A percentile compares a stretch with the other conserved stretches of the same genome.
Evolutionary conservation across 352 stramenopile genomes (phyloP).

Genomic region (Phytophthora idaei): DNA sequence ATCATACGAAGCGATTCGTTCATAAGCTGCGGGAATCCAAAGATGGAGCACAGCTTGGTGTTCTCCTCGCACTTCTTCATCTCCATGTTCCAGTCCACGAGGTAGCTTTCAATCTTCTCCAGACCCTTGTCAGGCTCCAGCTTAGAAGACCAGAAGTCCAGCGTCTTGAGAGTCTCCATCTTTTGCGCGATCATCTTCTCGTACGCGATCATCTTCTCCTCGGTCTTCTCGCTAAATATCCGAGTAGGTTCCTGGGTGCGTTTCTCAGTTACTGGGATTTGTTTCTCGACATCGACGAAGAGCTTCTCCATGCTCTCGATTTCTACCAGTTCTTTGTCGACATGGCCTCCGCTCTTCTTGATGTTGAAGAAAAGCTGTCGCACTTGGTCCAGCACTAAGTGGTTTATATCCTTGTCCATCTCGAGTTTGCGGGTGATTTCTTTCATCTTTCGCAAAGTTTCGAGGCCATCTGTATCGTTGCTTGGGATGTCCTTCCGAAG

Average conservation of each 20-base stretch:
- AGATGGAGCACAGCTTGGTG: conserved; percentile 91
- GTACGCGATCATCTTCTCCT: conserved; percentile 94
- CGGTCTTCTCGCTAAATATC: conserved; percentile 92
- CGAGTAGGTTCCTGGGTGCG: conserved; percentile 77
- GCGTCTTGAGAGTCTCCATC: conserved; percentile 76
- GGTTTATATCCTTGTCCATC: conserved; percentile 66
- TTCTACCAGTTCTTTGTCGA: conserved; percentile 85
- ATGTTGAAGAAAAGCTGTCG: conserved; percentile 80
- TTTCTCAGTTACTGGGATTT: conserved; percentile 79
- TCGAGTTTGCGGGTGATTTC: conserved; percentile 87
- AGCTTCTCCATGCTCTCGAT: conserved; percentile 88
- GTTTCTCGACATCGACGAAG: conserved; percentile 79
- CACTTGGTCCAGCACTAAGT: conserved; percentile 79
- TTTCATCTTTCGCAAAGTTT: conserved; percentile 83
- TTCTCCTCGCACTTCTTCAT: conserved; percentile 93
- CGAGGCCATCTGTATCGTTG: conserved; percentile 78
- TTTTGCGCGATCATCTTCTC: conserved; percentile 90
- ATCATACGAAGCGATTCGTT: conserved; percentile 90
- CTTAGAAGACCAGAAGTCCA: conserved; percentile 87
- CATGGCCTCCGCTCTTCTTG: conserved; percentile 78
- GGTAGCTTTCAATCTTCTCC: conserved; percentile 85
- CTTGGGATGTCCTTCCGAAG: conserved; percentile 83
- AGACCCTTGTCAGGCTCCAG: conserved; percentile 80
- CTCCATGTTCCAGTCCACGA: conserved; percentile 88
- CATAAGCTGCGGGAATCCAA: conserved; percentile 95